Percentiles rank a stretch among this genome's conserved stretches.
Evolutionary conservation across 169 alveolate species (phyloP).

Genomic region (Babesia bovis): DNA sequence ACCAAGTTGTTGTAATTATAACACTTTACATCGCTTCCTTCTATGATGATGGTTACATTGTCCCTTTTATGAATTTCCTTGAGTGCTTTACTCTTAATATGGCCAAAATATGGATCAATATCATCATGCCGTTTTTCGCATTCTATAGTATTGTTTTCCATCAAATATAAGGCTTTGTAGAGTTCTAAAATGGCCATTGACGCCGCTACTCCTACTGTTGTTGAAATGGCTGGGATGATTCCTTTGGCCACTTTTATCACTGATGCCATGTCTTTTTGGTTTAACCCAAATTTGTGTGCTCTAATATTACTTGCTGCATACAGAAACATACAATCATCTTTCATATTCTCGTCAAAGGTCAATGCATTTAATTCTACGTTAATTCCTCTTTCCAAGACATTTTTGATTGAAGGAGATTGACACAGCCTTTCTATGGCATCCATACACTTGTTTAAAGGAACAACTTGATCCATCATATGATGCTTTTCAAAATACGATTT

Average conservation of each 20-base stretch:
- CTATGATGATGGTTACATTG: neutral
- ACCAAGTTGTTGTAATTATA: slow-evolving; percentile 13
- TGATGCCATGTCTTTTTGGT: slow-evolving; percentile 24
- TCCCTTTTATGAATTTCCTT: neutral
- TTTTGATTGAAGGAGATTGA: neutral
- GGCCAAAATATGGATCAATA: too few species aligned
- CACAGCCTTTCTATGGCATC: slow-evolving; percentile 7
- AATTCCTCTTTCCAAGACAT: neutral
- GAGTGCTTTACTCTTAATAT: neutral
- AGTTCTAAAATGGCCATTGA: slow-evolving; percentile 54
- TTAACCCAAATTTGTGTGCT: slow-evolving; percentile 45
- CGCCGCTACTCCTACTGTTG: slow-evolving; percentile 58
- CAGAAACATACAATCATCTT: slow-evolving; percentile 20
- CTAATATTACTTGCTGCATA: slow-evolving; percentile 53
- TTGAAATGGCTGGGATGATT: slow-evolving; percentile 63
- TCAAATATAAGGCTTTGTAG: slow-evolving; percentile 15
- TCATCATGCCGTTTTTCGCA: neutral
- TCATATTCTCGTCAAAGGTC: slow-evolving; percentile 30
- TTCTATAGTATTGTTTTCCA: neutral
- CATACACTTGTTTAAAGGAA: neutral
- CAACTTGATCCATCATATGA: neutral
- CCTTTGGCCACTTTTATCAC: slow-evolving; percentile 37
- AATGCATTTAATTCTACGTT: neutral
- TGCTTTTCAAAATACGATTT: neutral
- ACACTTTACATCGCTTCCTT: neutral